phyloP scores from a whole-genome alignment of 2,329 filamentous ascomycete genomes.

The Curvularia verruculosa region DNA sequence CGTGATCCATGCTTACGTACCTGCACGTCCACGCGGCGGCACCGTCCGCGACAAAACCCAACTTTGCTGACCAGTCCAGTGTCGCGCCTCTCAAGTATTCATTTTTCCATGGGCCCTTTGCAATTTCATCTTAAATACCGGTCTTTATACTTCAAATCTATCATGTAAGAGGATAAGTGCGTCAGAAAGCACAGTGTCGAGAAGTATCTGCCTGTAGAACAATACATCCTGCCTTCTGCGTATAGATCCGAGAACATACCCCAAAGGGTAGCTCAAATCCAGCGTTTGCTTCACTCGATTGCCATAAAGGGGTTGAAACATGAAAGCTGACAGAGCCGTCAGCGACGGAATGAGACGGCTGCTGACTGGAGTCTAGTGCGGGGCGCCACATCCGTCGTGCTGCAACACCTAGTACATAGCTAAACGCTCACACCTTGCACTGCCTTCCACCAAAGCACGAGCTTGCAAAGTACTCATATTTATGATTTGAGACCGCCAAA shows the following conservation, averaged over 20 bases:
- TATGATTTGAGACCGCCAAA: neutral
- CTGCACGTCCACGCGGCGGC: neutral
- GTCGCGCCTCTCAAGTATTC: neutral
- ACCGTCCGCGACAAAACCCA: neutral
- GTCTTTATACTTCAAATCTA: too few species aligned
- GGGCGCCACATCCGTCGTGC: neutral
- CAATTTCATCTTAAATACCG: neutral
- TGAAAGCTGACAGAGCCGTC: neutral
- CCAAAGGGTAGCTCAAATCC: neutral
- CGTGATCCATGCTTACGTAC: neutral
- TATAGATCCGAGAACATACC: neutral
- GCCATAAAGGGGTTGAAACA: neutral
- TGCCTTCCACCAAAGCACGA: neutral
- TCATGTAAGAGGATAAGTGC: neutral
- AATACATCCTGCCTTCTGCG: too few species aligned
- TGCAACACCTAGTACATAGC: neutral
- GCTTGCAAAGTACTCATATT: neutral
- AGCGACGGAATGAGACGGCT: neutral
- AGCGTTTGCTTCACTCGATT: neutral
- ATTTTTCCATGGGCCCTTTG: neutral
- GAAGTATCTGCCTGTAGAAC: neutral
- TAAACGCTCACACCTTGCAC: neutral
- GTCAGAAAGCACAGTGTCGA: neutral
- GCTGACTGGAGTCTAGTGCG: neutral
- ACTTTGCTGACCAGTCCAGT: neutral